A percentile compares a stretch with the other conserved stretches of the same genome.
phyloP scores from a whole-genome alignment of 139 green algal species.

The Picochlorum sp. region DNA sequence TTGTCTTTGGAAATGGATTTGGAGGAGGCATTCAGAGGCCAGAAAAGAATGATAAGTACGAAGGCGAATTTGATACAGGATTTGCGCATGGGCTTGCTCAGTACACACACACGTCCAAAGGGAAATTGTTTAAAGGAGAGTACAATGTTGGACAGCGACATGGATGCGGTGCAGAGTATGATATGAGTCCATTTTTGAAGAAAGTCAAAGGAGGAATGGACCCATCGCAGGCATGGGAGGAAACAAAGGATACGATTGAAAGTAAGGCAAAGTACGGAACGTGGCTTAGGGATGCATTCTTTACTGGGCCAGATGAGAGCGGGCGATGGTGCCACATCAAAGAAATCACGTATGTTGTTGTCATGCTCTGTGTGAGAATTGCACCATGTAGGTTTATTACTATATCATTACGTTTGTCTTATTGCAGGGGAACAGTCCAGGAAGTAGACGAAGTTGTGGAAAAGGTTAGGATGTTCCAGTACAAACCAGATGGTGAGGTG shows the following conservation, averaged over 20 bases:
- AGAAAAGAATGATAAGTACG: constrained; percentile 67
- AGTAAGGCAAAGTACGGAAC: constrained; percentile 33
- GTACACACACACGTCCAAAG: constrained; percentile 43
- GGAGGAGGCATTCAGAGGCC: constrained; percentile 61
- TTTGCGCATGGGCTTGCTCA: constrained; percentile 79
- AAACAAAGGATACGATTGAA: constrained; percentile 37
- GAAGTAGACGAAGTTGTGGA: constrained; percentile 67
- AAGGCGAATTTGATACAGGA: constrained; percentile 78
- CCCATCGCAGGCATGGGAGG: constrained; percentile 39
- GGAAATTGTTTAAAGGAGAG: constrained; percentile 71
- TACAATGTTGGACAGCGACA: constrained; percentile 65
- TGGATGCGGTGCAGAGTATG: constrained; percentile 55
- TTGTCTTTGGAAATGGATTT: constrained; percentile 70
- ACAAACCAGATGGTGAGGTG: constrained; percentile 86
- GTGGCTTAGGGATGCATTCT: constrained; percentile 47
- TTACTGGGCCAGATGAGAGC: constrained; percentile 30
- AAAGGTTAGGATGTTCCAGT: constrained; percentile 74
- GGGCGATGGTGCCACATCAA: constrained; percentile 40
- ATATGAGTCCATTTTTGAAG: constrained; percentile 63
- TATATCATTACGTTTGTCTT: no score
- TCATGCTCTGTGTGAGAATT: no score
- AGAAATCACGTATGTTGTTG: constrained; percentile 15
- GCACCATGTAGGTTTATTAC: no score
- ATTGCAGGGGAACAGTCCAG: constrained; percentile 59
- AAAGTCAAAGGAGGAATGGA: constrained; percentile 46